Evolutionary conservation across 179 eudicot genomes (phyloP).

Genomic region (Beta corolliflora): DNA sequence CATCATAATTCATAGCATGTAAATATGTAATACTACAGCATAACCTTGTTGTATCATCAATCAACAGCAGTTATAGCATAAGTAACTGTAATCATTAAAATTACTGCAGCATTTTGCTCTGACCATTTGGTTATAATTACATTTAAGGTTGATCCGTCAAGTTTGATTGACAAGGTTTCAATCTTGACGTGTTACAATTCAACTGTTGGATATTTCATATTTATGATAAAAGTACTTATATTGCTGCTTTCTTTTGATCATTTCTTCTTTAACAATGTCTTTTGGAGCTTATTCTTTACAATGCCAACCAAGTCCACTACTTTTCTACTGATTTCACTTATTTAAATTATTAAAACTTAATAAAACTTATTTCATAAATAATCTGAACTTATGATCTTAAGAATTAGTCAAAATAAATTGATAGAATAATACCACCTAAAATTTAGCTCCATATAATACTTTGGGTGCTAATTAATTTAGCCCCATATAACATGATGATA

Average conservation of each 20-base stretch:
- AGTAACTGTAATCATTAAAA: neutral
- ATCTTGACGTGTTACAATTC: neutral
- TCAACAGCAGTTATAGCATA: constrained; percentile 18
- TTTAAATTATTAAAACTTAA: no score
- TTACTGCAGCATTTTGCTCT: constrained; percentile 20
- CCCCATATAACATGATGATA: neutral
- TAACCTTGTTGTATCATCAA: constrained; percentile 16
- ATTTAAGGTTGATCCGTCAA: constrained; percentile 41
- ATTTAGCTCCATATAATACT: no score
- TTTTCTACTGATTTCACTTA: neutral
- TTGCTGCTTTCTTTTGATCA: neutral
- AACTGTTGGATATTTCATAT: neutral
- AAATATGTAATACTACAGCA: neutral
- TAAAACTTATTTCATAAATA: no score
- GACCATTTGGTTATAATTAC: constrained; percentile 35
- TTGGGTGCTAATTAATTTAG: neutral
- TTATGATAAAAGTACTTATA: neutral
- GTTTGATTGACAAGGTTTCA: constrained; percentile 31
- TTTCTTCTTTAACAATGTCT: neutral
- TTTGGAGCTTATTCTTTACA: constrained; percentile 14
- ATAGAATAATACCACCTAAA: no score
- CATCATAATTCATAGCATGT: neutral
- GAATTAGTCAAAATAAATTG: no score
- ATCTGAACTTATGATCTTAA: no score
- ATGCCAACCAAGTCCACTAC: neutral